These are phyloP conservation scores for Bacidia rubella DNA, from an alignment of 495 filamentous ascomycete genomes.

Conservation along the genomic window DNA sequence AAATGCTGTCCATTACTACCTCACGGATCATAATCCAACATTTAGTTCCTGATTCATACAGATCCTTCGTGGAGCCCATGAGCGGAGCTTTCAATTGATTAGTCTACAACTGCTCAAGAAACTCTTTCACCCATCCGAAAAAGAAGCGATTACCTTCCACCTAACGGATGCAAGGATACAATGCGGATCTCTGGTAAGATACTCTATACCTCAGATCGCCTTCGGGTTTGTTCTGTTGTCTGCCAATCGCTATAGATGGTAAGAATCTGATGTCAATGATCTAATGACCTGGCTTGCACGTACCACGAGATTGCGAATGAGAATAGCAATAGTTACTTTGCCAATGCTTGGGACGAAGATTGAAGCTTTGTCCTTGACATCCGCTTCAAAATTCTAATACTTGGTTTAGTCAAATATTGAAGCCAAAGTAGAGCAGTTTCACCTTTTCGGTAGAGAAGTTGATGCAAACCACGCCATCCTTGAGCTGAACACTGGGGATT, in stretches of 20 bases:
- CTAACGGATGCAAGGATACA: no score
- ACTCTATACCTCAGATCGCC: not conserved
- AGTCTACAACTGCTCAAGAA: no score
- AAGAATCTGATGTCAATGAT: not conserved
- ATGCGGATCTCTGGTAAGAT: no score
- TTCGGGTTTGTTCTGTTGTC: not conserved
- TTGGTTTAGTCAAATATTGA: slow-evolving; percentile 1
- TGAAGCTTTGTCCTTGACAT: slow-evolving; percentile 85
- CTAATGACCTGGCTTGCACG: no score
- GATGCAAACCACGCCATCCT: slow-evolving; percentile 86
- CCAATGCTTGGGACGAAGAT: slow-evolving; percentile 95
- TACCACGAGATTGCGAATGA: slow-evolving; percentile 80
- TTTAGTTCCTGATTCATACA: no score
- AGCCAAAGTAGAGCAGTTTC: not conserved
- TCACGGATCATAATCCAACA: no score
- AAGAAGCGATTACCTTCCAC: no score
- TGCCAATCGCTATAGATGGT: not conserved
- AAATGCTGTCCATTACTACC: no score
- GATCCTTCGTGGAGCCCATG: no score
- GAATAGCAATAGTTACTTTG: slow-evolving; percentile 89
- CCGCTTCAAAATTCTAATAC: slow-evolving; percentile 74
- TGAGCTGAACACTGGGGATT: slow-evolving; percentile 66
- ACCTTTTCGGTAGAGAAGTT: slow-evolving; percentile 93
- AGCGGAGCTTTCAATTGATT: no score
- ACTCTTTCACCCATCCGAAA: no score